A percentile compares a stretch with the other conserved stretches of the same genome.
phyloP scores from a whole-genome alignment of 441 rosid species.

The Erysimum cheiri region DNA sequence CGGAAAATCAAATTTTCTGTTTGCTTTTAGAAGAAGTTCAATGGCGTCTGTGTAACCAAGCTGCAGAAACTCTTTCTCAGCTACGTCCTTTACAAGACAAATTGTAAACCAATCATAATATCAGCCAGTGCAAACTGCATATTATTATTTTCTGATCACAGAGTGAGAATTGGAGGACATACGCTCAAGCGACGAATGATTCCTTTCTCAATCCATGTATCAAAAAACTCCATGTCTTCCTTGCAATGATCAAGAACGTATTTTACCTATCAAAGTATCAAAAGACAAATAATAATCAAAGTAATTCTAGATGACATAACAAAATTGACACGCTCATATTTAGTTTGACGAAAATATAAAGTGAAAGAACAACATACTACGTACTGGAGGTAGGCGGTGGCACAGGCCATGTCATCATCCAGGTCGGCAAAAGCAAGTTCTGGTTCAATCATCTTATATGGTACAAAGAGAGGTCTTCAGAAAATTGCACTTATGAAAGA shows the following conservation, averaged over 20 bases:
- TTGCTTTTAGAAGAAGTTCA: conserved; percentile 82
- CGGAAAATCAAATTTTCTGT: conserved; percentile 87
- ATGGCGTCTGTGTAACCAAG: conserved; percentile 87
- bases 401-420: conserved; percentile 97
- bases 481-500: conserved; percentile 16
- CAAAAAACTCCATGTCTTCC: conserved; percentile 99
- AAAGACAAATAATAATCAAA: conserved; percentile 13
- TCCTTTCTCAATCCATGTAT: conserved; percentile 97
- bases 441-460: conserved; percentile 91
- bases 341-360: conserved; percentile 42
- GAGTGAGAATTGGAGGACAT: conserved; percentile 53
- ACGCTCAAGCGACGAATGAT: conserved; percentile 83
- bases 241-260: conserved; percentile 87
- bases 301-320: neutral
- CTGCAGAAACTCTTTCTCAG: conserved; percentile 87
- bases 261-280: conserved; percentile 63
- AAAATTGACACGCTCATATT: conserved; percentile 6
- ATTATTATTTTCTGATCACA: conserved; percentile 2
- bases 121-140: conserved; percentile 35
- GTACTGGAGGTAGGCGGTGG: conserved; percentile 99
- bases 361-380: conserved; percentile 87
- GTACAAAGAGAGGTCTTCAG: conserved; percentile 33
- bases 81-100: conserved; percentile 66
- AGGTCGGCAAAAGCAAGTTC: conserved; percentile 98
- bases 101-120: conserved; percentile 24